These are phyloP conservation scores for Isoetes taiwanensis DNA, from an alignment of 75 land plant species.

Conservation along the genomic window DNA sequence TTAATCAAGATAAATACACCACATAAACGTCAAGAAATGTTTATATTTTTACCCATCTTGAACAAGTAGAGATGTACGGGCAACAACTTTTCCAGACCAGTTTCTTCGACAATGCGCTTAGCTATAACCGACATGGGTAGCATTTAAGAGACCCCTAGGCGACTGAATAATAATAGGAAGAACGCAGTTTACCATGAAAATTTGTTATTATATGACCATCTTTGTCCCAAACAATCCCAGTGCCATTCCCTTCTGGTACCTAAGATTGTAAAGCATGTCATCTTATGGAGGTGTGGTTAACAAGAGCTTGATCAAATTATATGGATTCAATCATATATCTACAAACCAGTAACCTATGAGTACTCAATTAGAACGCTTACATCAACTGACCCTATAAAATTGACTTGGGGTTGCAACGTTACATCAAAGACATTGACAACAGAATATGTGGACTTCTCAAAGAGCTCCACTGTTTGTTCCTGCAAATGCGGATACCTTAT, in stretches of 20 bases:
- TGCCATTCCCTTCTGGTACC: conserved; percentile 98
- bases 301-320: too few species aligned
- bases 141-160: too few species aligned
- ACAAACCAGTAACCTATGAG: background rate
- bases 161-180: too few species aligned
- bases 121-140: too few species aligned
- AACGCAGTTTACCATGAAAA: conserved; percentile 76
- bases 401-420: conserved; percentile 69
- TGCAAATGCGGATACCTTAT: too few species aligned
- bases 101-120: conserved; percentile 67
- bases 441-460: conserved; percentile 79
- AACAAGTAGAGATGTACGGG: conserved; percentile 70
- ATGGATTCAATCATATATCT: too few species aligned
- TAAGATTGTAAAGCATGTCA: conserved; percentile 15
- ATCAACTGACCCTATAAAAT: conserved; percentile 80
- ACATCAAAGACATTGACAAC: conserved; percentile 88
- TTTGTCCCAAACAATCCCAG: conserved; percentile 85
- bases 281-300: too few species aligned
- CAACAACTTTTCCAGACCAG: conserved; percentile 65
- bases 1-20: too few species aligned
- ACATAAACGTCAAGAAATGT: too few species aligned
- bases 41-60: conserved; percentile 86
- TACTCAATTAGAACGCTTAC: conserved; percentile 16
- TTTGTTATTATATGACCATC: conserved; percentile 90
- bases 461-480: conserved; percentile 63